Evolutionary conservation across 306 rosid genomes (phyloP).

Genomic region (Heteromeles arbutifolia): DNA sequence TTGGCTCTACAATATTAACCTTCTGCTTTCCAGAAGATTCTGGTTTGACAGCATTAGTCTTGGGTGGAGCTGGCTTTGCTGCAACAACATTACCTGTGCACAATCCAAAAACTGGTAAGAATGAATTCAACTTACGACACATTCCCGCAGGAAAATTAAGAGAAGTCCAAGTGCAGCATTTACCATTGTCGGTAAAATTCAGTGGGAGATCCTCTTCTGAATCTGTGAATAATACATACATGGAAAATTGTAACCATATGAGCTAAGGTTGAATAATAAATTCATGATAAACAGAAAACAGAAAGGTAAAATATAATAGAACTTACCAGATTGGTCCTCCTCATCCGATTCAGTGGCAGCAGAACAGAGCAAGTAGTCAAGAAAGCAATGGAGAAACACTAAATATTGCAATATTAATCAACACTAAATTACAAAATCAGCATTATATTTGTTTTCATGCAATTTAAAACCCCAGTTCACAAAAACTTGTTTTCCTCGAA

Average conservation of each 20-base stretch:
- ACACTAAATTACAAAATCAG: background rate
- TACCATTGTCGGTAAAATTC: constrained; percentile 49
- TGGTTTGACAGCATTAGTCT: constrained; percentile 26
- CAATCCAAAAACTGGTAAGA: background rate
- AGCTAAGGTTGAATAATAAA: background rate
- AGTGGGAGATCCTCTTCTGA: constrained; percentile 35
- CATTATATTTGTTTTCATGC: background rate
- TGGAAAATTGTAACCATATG: background rate
- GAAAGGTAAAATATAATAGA: too few relatives aligned
- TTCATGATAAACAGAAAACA: background rate
- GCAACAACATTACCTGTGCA: constrained; percentile 26
- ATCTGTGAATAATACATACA: background rate
- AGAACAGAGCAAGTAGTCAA: background rate
- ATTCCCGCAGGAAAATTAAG: background rate
- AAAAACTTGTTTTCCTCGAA: background rate
- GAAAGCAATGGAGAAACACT: background rate
- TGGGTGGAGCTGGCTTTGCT: constrained; percentile 24
- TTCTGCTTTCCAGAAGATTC: constrained; percentile 36
- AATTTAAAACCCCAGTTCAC: background rate
- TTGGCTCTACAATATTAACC: constrained; percentile 51
- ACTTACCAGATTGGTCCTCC: constrained; percentile 31
- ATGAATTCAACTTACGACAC: background rate
- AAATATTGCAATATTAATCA: background rate
- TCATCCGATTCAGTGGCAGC: constrained; percentile 19
- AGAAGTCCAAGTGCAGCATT: background rate